Base-by-base conservation (phyloP, 139 green algal genomes). In the Chlamydomonas schloesseri region DNA sequence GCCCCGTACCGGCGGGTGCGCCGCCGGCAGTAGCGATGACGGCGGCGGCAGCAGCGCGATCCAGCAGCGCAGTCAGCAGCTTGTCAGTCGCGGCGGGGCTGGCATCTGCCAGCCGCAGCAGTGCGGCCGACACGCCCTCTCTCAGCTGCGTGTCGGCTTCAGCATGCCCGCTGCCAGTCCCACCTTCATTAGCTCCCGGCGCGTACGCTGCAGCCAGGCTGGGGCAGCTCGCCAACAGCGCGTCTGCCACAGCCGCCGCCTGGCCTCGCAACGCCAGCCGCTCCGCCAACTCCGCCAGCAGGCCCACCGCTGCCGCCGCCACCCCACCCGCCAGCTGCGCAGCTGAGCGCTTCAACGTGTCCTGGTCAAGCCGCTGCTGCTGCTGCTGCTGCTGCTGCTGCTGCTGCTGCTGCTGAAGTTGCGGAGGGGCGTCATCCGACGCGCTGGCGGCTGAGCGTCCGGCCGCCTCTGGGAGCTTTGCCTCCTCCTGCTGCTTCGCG, bases 21-120 rank as follows among this genome's bases (percentile, higher is more conserved):
- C 17, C n/a, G 23, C 10, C 28, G 18, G 33, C 73, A 23, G 69
- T 21, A 55, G 57, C 23, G 20, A 42, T 47, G 33, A 33, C 75
- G 82, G 47, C 81, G 21, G 69, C 81, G 1, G 34, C 81, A 13
- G 29, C 65, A 5, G 42, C 78, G 15, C 79, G 79, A 33, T 76
- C 79, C 31, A 85, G 50, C 67, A 85, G 47, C 67, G 79, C 65
- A 31, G 67, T 34, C 71, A 47, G 91, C 78, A 73, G 33, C 34
- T 67, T 33, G 26, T 77, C 65, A 47, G 62, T n/a, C 23, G 53
- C 60, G 13, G 31, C 17, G 26, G 33, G 34, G 46, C 46, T 46
- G 53, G 75, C 46, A 18, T 71, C 60, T 10, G 26, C 70, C 73
- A 65, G 62, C 29, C 53, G 68, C 29, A 21, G 34, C 57, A 68